Percentiles rank a stretch among this genome's conserved stretches.
Evolutionary conservation across 768 basidiomycete genomes (phyloP).

Genomic region (Leccinum pellstonianum): DNA sequence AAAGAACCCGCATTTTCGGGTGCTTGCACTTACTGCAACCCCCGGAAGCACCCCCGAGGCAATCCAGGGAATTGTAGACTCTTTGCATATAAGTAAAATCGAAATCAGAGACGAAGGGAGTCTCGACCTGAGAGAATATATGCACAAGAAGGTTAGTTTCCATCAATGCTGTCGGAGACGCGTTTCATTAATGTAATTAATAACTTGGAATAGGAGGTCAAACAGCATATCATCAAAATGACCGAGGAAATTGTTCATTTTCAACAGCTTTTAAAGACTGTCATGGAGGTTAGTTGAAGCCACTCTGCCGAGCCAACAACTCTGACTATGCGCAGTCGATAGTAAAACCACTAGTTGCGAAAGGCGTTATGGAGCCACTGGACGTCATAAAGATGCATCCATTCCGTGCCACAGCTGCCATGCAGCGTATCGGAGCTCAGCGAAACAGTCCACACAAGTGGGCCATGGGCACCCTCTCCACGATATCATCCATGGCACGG

Average conservation of each 20-base stretch:
- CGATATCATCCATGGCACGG: conserved; percentile 62
- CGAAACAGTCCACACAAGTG: conserved; percentile 38
- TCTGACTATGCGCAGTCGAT: conserved; percentile 28
- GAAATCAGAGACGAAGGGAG: conserved; percentile 93
- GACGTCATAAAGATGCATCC: conserved; percentile 68
- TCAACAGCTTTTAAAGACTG: conserved; percentile 60
- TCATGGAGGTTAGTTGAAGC: conserved; percentile 66
- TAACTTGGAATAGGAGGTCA: conserved; percentile 50
- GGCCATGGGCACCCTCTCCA: conserved; percentile 51
- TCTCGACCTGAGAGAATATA: conserved; percentile 80
- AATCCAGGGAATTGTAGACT: conserved; percentile 90
- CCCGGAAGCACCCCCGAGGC: conserved; percentile 83
- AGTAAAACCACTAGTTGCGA: conserved; percentile 35
- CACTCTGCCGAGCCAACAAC: background rate
- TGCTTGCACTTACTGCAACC: conserved; percentile 93
- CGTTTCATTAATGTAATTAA: conserved; percentile 1
- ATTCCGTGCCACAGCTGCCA: conserved; percentile 51
- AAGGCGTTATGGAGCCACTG: conserved; percentile 47
- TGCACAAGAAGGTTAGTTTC: conserved; percentile 75
- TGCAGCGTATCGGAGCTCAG: conserved; percentile 39
- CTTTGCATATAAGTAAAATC: conserved; percentile 90
- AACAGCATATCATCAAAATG: conserved; percentile 78
- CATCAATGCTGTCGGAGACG: background rate
- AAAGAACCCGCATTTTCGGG: conserved; percentile 89
- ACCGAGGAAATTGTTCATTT: conserved; percentile 62